phyloP scores from a whole-genome alignment of 1,139 yeast species.

The Magnusiomyces magnusii region DNA sequence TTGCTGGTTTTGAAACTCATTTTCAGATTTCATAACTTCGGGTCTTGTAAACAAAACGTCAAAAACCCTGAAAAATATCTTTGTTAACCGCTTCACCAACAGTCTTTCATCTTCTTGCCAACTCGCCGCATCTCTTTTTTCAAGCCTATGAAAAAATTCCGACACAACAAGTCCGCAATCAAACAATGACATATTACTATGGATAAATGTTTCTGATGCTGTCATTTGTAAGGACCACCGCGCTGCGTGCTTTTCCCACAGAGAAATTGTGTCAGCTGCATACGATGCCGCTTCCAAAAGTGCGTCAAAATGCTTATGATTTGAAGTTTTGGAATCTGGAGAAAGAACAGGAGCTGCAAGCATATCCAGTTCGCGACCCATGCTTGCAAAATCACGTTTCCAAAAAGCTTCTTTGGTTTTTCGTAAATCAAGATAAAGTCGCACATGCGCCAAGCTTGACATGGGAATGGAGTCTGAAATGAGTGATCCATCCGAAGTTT shows the following conservation, averaged over 20 bases:
- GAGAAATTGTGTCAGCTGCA: constrained; percentile 35
- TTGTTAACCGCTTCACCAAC: constrained; percentile 27
- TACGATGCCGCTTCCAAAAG: constrained; percentile 35
- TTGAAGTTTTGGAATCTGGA: constrained; percentile 5
- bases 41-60: constrained; percentile 19
- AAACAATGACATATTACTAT: constrained; percentile 33
- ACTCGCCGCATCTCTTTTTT: constrained; percentile 18
- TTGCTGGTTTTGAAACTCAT: constrained; percentile 14
- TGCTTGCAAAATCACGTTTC: constrained; percentile 32
- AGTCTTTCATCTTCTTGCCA: constrained; percentile 28
- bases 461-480: constrained; percentile 38
- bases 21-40: constrained; percentile 4
- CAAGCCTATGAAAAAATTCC: constrained; percentile 31
- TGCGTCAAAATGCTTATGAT: constrained; percentile 23
- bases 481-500: constrained; percentile 32
- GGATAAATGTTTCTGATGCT: constrained; percentile 33
- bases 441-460: constrained; percentile 34
- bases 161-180: constrained; percentile 35
- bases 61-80: constrained; percentile 27
- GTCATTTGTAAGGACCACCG: constrained; percentile 31
- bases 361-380: constrained; percentile 31
- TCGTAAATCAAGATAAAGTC: constrained; percentile 30
- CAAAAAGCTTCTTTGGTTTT: constrained; percentile 33
- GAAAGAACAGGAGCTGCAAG: constrained; percentile 20
- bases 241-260: constrained; percentile 36